Evolutionary conservation across 352 stramenopile genomes (phyloP), one percentile per base, ranked within the genome.

Genomic region (Phytopythium oedochilum): DNA sequence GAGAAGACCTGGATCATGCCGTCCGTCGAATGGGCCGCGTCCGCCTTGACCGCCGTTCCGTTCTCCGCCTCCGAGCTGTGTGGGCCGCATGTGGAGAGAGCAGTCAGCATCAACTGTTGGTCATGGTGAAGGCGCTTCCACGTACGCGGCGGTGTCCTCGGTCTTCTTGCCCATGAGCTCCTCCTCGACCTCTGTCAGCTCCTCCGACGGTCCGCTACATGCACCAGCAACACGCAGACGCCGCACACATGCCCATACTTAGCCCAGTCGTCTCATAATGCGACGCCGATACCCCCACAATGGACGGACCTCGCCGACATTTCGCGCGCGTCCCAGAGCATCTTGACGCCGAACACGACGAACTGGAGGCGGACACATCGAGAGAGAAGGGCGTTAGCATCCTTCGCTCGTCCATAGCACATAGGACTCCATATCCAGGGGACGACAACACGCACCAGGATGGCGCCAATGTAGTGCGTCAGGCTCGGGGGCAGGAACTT

Each of bases 331-430:
- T 94, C 84, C 64, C 88, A 91, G 11, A 99, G 64, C 71, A 99
- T 92, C 69, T 97, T 97, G 45, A 94, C 59, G 31, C 96, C 96
- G 84, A 99, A 99, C 54, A 98, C 97, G 23, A 99, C 74, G 64
- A 99, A 99, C 58, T 99, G 66, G 20, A 77, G 17, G 52, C 26
- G 43, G 18, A 64, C 6, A 29, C 0, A n/a, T n/a, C n/a, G n/a
- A n/a, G n/a, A n/a, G n/a, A n/a, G n/a, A n/a, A n/a, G n/a, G n/a
- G n/a, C n/a, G n/a, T n/a, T n/a, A n/a, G n/a, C n/a, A n/a, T n/a
- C n/a, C n/a, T n/a, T n/a, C n/a, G n/a, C n/a, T n/a, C n/a, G n/a
- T n/a, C n/a, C n/a, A n/a, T n/a, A n/a, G n/a, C n/a, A n/a, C n/a
- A n/a, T n/a, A n/a, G n/a, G n/a, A n/a, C 29, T 32, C 9, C 29